Base-by-base conservation (phyloP, 2,329 filamentous ascomycete species). In the Penicillium sp. region DNA sequence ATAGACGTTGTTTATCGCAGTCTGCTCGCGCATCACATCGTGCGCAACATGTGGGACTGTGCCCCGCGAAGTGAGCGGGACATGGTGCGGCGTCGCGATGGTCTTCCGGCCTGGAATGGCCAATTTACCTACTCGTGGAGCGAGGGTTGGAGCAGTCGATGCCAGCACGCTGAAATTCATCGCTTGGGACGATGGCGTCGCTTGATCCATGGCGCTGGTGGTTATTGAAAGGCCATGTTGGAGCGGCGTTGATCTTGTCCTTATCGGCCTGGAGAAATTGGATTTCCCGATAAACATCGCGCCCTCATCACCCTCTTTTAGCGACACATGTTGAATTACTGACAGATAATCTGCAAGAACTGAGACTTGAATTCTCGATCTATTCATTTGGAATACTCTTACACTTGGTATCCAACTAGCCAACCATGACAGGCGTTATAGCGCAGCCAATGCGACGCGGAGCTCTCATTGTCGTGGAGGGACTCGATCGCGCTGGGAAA, bases 401-500 rank as follows among this genome's bases (percentile, higher is more conserved):
- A 19, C 14, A 19, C 4, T 39, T 8, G 14, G 19, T 39, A 39
- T 19, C 16, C 4, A 8, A 13, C 10, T 29, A n/a, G 0, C 19
- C 36, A 19, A 32, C 35, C 18, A 58, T 59, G 55, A 30, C 47
- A 18, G 36, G 7, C 7, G 27, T 35, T 47, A 41, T 47, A 45
- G 32, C 41, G 19, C 27, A 38, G 18, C 43, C 51, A 11, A 57
- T 52, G 44, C 56, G 51, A 47, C 81, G 87, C 43, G 91, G 91
- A 43, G 84, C 86, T 11, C 82, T 97, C 30, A 83, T 96, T 49
- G 88, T 93, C 4, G 84, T 96, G 52, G 92, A 97, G 76, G 92
- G 92, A 2, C 80, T 97, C 58, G 92, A 97, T 67, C 85, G 91
- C 60, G 91, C 91, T 40, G 92, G 92, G 52, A 97, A 97, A 80